Percentiles rank a stretch among this genome's conserved stretches.
These are phyloP conservation scores for Gymnopilus dilepis DNA, from an alignment of 768 basidiomycete species.

Conservation along the genomic window DNA sequence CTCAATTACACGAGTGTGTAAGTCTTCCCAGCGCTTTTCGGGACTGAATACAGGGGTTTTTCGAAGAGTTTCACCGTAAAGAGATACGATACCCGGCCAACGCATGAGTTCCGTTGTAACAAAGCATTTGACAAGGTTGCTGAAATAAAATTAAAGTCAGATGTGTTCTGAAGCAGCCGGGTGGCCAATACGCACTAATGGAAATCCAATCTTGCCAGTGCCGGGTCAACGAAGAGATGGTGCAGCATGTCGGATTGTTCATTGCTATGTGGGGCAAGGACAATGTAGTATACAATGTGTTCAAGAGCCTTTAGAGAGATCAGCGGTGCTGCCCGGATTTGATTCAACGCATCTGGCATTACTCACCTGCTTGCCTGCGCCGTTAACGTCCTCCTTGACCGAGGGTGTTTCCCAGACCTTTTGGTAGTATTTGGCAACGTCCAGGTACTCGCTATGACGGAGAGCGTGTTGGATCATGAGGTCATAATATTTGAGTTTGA, in stretches of 20 bases:
- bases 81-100: constrained; percentile 91
- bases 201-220: constrained; percentile 78
- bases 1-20: constrained; percentile 95
- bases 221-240: constrained; percentile 80
- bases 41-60: constrained; percentile 81
- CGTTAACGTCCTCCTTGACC: constrained; percentile 81
- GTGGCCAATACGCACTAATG: constrained; percentile 66
- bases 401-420: constrained; percentile 98
- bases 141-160: constrained; percentile 38
- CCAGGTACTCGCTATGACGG: constrained; percentile 83
- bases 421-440: constrained; percentile 93
- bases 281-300: constrained; percentile 93
- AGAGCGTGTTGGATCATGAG: constrained; percentile 96
- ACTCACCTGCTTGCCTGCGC: constrained; percentile 71
- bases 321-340: no score
- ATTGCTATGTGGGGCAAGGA: constrained; percentile 93
- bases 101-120: constrained; percentile 92
- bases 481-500: constrained; percentile 96
- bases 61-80: constrained; percentile 86
- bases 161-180: not conserved
- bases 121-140: constrained; percentile 94
- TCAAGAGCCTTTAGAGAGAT: constrained; percentile 73
- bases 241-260: constrained; percentile 98
- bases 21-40: constrained; percentile 89
- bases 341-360: not conserved